Percentiles rank a stretch among this genome's conserved stretches.
Conservation (phyloP, 2,329 filamentous ascomycete genomes). For the Sporothrix brunneoviolacea region DNA sequence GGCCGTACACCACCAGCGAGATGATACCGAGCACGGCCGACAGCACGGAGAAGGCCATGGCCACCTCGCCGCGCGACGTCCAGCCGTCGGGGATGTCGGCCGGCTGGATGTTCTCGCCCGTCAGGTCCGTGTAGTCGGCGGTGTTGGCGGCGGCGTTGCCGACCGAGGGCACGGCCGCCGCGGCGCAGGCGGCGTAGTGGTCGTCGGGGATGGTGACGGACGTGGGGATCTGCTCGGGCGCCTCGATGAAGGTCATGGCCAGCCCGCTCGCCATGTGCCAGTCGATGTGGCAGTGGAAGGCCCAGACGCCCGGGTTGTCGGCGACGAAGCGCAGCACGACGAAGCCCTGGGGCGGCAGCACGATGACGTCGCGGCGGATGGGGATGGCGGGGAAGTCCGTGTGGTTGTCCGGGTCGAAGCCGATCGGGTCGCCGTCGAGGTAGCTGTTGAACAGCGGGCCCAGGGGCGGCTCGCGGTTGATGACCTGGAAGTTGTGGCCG, state of each 20-base stretch:
- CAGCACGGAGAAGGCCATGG: constrained; percentile 65
- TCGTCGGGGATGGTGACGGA: constrained; percentile 52
- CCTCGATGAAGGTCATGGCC: constrained; percentile 57
- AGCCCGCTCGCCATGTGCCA: constrained; percentile 69
- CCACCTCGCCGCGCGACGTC: constrained; percentile 63
- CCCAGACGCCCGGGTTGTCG: constrained; percentile 54
- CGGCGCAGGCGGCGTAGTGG: constrained; percentile 51
- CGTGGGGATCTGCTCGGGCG: constrained; percentile 55
- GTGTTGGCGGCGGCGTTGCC: constrained; percentile 27
- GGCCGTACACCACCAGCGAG: constrained; percentile 62
- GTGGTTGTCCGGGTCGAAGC: constrained; percentile 19
- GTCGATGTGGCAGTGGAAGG: constrained; percentile 77
- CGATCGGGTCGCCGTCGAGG: constrained; percentile 31
- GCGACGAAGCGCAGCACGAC: constrained; percentile 62
- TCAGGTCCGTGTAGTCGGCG: constrained; percentile 21
- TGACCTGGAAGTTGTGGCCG: constrained; percentile 60
- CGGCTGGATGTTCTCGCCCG: constrained; percentile 21
- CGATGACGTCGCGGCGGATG: constrained; percentile 62
- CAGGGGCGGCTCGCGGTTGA: constrained; percentile 53
- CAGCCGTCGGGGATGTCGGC: constrained; percentile 30
- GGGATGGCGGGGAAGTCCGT: constrained; percentile 46
- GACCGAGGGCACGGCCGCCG: constrained; percentile 17
- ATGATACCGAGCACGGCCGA: constrained; percentile 62
- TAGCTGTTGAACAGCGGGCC: constrained; percentile 50
- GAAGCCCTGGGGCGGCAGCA: constrained; percentile 59